A percentile compares a stretch with the other conserved stretches of the same genome.
phyloP scores from a whole-genome alignment of 2,329 filamentous ascomycete genomes.

The Metarhizium album region DNA sequence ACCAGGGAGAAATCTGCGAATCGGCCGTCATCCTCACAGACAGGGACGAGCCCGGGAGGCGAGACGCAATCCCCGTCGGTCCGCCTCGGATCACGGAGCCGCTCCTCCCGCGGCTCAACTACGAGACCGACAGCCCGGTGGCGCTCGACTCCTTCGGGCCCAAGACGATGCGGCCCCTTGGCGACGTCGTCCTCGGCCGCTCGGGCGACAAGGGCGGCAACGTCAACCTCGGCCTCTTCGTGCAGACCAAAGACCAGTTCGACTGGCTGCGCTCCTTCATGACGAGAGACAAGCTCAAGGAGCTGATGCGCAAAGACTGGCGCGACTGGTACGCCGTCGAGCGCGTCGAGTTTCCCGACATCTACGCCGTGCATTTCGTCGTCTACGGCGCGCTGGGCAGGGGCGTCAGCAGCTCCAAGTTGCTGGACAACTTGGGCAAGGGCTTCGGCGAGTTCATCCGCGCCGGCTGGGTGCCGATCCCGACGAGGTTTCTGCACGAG shows the following conservation, averaged over 20 bases:
- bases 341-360: constrained; percentile 33
- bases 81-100: constrained; percentile 12
- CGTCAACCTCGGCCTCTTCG: constrained; percentile 34
- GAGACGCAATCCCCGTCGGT: constrained; percentile 7
- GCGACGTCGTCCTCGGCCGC: constrained; percentile 19
- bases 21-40: constrained; percentile 11
- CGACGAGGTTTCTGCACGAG: constrained; percentile 10
- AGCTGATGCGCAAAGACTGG: constrained; percentile 25
- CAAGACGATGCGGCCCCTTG: constrained; percentile 15
- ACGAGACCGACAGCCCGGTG: constrained; percentile 11
- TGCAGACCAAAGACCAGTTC: constrained; percentile 31
- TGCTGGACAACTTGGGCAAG: constrained; percentile 40
- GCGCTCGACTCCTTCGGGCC: constrained; percentile 10
- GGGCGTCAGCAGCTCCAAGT: constrained; percentile 35
- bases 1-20: constrained; percentile 22
- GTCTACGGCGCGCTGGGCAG: constrained; percentile 33
- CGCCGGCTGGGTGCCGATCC: constrained; percentile 14
- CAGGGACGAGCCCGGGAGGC: background rate
- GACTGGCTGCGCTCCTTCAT: constrained; percentile 33
- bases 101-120: constrained; percentile 11
- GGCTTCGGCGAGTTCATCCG: constrained; percentile 39
- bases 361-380: constrained; percentile 39
- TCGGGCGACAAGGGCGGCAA: constrained; percentile 33
- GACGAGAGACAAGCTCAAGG: constrained; percentile 25
- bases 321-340: constrained; percentile 25